phyloP scores from a whole-genome alignment of 2,329 filamentous ascomycete species.

The Allantophomopsis cytisporea region DNA sequence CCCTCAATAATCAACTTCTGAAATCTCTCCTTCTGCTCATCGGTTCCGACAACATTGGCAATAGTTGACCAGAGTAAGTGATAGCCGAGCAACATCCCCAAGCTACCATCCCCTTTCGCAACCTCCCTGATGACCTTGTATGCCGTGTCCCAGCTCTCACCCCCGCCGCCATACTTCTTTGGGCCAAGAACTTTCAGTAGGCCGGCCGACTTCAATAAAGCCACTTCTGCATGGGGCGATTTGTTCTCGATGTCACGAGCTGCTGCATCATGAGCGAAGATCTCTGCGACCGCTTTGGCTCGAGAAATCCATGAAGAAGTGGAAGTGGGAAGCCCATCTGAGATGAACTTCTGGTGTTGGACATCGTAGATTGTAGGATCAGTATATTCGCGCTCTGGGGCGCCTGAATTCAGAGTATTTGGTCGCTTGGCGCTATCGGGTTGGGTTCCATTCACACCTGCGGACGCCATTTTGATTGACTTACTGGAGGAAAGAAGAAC shows the following conservation, averaged over 20 bases:
- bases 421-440: no score
- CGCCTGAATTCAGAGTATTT: no score
- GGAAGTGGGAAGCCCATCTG: constrained; percentile 22
- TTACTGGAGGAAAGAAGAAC: no score
- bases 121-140: constrained; percentile 48
- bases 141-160: constrained; percentile 36
- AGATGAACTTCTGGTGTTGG: constrained; percentile 22
- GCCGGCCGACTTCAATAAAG: constrained; percentile 34
- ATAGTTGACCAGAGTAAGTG: constrained; percentile 51
- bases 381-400: constrained; percentile 5
- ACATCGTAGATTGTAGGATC: constrained; percentile 25
- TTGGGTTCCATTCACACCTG: no score
- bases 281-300: constrained; percentile 31
- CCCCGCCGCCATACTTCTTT: constrained; percentile 35
- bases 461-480: no score
- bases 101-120: constrained; percentile 48
- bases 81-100: constrained; percentile 54
- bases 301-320: constrained; percentile 30
- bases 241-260: constrained; percentile 35
- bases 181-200: constrained; percentile 35
- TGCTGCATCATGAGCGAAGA: constrained; percentile 32
- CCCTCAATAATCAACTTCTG: constrained; percentile 44
- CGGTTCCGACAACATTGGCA: constrained; percentile 43
- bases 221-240: constrained; percentile 33
- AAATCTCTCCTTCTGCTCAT: constrained; percentile 41